Conservation (phyloP, 2,329 filamentous ascomycete genomes). For the Paraconiothyrium brasiliense region DNA sequence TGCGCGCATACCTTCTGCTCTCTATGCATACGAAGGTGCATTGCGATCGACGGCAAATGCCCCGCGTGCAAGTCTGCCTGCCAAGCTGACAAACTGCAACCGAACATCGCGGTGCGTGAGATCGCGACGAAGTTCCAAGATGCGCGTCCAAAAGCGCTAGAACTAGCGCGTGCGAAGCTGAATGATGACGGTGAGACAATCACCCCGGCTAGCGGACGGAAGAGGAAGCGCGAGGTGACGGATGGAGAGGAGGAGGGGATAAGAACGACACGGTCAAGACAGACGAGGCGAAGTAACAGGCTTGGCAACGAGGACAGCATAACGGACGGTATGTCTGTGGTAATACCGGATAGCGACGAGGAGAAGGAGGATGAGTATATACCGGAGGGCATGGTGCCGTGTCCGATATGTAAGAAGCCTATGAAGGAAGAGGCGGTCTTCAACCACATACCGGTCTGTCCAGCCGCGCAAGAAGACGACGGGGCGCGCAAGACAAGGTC, state of each 20-base stretch:
- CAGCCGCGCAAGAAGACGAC: conserved; percentile 45
- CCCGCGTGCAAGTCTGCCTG: conserved; percentile 81
- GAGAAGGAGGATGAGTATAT: conserved; percentile 56
- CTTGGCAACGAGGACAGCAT: conserved; percentile 34
- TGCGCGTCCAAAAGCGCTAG: conserved; percentile 69
- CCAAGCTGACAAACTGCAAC: conserved; percentile 84
- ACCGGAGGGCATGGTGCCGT: conserved; percentile 77
- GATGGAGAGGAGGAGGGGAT: conserved; percentile 56
- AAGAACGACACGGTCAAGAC: conserved; percentile 44
- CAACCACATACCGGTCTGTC: conserved; percentile 78
- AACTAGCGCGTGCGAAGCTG: conserved; percentile 66
- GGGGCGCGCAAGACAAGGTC: conserved; percentile 41
- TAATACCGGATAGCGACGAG: conserved; percentile 52
- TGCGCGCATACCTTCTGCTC: conserved; percentile 98
- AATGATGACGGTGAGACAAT: conserved; percentile 27
- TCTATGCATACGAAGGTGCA: conserved; percentile 86
- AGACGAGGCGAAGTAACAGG: conserved; percentile 51
- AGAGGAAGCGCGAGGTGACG: conserved; percentile 60
- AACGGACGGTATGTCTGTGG: conserved; percentile 41
- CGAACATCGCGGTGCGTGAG: conserved; percentile 87
- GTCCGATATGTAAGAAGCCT: conserved; percentile 79
- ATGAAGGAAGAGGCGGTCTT: conserved; percentile 86
- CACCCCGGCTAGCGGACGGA: conserved; percentile 47
- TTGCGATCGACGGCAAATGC: conserved; percentile 85
- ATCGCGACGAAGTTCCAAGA: conserved; percentile 80